Conservation (phyloP, 2,329 filamentous ascomycete species). For the Penicillium expansum region DNA sequence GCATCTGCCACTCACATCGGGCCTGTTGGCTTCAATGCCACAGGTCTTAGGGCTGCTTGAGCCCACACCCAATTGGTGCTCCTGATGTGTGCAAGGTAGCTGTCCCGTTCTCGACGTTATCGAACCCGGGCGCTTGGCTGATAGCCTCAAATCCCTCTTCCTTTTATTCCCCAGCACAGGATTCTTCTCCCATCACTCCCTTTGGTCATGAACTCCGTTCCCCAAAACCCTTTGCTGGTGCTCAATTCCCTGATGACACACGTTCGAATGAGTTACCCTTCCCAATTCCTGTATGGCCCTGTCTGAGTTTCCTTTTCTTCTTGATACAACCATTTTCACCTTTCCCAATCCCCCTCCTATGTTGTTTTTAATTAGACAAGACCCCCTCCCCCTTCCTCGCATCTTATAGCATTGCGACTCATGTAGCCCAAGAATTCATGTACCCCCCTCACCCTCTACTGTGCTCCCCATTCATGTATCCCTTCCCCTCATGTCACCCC, state of each 20-base stretch:
- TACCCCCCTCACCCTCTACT: constrained; percentile 37
- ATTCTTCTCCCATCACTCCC: constrained; percentile 2
- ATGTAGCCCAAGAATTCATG: constrained; percentile 41
- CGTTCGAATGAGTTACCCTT: constrained; percentile 16
- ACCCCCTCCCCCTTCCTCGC: constrained; percentile 23
- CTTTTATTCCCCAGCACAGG: constrained; percentile 10
- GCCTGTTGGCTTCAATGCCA: not conserved
- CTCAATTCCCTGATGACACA: constrained; percentile 18
- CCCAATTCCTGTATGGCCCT: constrained; percentile 11
- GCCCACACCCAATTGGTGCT: not conserved
- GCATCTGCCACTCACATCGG: not conserved
- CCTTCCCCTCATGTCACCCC: constrained; percentile 17
- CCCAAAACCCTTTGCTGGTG: constrained; percentile 12
- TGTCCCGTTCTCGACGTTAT: not conserved
- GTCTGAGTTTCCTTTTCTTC: constrained; percentile 11
- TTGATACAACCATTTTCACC: constrained; percentile 25
- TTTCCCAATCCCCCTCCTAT: constrained; percentile 21
- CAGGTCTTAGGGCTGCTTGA: not conserved
- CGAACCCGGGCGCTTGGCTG: not conserved
- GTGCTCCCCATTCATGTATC: constrained; percentile 30
- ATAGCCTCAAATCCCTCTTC: not conserved
- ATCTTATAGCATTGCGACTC: constrained; percentile 31
- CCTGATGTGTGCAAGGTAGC: not conserved
- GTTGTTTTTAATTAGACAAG: constrained; percentile 41
- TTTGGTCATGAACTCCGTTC: constrained; percentile 7